A percentile compares a stretch with the other conserved stretches of the same genome.
phyloP scores from a whole-genome alignment of 148 eudicot species.

The Chenopodium formosanum region DNA sequence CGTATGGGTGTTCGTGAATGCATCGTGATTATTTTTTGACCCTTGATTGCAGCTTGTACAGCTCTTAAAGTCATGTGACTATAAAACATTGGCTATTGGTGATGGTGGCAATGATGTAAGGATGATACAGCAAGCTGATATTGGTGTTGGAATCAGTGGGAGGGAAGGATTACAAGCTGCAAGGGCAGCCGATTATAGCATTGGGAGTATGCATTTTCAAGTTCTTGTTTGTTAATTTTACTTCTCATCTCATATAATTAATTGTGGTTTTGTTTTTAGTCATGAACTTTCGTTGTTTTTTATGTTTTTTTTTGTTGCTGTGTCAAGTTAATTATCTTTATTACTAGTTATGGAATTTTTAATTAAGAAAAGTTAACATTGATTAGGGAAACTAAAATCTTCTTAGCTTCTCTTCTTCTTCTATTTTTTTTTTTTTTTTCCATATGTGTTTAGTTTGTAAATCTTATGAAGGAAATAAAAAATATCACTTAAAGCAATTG shows the following conservation, averaged over 20 bases:
- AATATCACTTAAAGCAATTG: not conserved
- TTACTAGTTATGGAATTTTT: not conserved
- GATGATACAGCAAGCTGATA: slow-evolving; percentile 99
- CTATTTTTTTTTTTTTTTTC: too few species aligned
- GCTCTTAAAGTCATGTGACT: slow-evolving; percentile 85
- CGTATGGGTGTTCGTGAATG: not conserved
- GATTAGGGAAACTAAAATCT: not conserved
- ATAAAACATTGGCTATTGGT: slow-evolving; percentile 92
- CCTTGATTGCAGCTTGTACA: slow-evolving; percentile 70
- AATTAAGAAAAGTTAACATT: too few species aligned
- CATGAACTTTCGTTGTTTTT: not conserved
- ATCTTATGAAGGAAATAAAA: not conserved
- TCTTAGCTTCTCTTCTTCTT: not conserved
- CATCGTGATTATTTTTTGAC: not conserved
- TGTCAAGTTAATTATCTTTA: slow-evolving; percentile 2
- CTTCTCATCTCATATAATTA: not conserved
- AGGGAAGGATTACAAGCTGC: slow-evolving; percentile 99
- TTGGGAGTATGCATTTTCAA: slow-evolving; percentile 68
- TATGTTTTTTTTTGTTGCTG: not conserved
- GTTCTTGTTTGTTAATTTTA: slow-evolving; percentile 12
- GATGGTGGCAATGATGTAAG: slow-evolving; percentile 99
- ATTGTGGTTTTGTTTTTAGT: slow-evolving; percentile 9
- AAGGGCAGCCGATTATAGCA: slow-evolving; percentile 99
- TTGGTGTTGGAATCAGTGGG: slow-evolving; percentile 99
- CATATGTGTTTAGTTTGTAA: too few species aligned